Base-by-base conservation (phyloP, 2,329 filamentous ascomycete genomes). In the Arachnomyces sp. region DNA sequence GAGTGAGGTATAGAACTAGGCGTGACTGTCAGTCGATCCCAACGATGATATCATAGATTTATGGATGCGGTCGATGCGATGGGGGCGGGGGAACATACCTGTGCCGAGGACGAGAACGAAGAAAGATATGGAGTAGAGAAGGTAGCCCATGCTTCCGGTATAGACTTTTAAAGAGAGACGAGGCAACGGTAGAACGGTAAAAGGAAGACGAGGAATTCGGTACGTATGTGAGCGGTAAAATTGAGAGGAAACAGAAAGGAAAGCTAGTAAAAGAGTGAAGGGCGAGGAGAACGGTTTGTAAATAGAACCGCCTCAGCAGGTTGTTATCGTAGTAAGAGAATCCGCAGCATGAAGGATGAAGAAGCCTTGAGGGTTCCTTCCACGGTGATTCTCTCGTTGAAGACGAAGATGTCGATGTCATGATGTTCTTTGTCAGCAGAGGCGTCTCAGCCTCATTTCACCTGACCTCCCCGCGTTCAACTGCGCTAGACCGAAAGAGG, bases 61-160 rank as follows among this genome's bases (percentile, higher is more conserved):
- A 25, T 25, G 9, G 20, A 25, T 9, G 9, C 20, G 5, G 20
- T 9, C 20, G 20, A 9, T 25, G 20, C 20, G 20, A 5, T 5
- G 38, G 39, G 29, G 31, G 28, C 30, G 18, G n/a, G 35, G 43
- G 36, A 39, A 56, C 67, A 45, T 71, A 84, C 81, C 67, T 41
- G 86, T 92, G 44, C 80, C 82, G 49, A 75, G 56, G 52, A 89
- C 57, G 55, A 94, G 72, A 58, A 84, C 73, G 52, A 82, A 63
- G 60, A 94, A 75, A 56, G 77, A 78, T 49, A 89, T 61, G 52
- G 77, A 79, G 69, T 88, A 94, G 67, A 94, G 77, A 48, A 93
- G 60, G 69, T 89, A 92, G 47, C 69, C 73, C 86, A 93, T 94
- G 51, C 52, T 65, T 60, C 54, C 20, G 20, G 20, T 25, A 25